Evolutionary conservation across 179 eudicot species (phyloP).

Genomic region (Beta corolliflora): DNA sequence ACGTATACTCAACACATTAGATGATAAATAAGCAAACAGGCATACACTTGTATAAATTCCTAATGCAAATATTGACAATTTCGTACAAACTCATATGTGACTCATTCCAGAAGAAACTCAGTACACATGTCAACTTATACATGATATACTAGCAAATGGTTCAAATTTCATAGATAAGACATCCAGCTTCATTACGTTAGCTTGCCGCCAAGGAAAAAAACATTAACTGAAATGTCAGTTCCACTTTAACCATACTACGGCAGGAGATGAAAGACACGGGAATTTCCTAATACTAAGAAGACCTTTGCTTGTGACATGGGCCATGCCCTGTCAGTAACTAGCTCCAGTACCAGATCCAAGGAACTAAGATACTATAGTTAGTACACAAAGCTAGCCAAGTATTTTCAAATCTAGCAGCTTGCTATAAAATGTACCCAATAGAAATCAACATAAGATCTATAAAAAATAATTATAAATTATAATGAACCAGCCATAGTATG

Average conservation of each 20-base stretch:
- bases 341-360: not conserved
- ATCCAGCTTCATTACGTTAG: not conserved
- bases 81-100: not conserved
- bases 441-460: too few relatives aligned
- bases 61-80: conserved; percentile 1
- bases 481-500: not conserved
- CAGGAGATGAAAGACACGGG: not conserved
- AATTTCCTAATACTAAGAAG: not conserved
- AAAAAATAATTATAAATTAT: not conserved
- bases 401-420: not conserved
- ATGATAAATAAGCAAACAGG: not conserved
- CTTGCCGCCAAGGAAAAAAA: not conserved
- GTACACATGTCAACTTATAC: not conserved
- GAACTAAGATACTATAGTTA: not conserved
- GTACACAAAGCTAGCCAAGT: not conserved
- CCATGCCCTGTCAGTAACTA: not conserved
- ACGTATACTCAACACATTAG: not conserved
- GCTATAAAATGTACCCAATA: not conserved
- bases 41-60: conserved; percentile 4
- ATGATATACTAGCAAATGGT: not conserved
- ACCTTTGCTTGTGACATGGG: not conserved
- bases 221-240: not conserved
- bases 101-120: not conserved
- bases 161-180: not conserved
- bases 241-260: not conserved